Base-by-base conservation (phyloP, 805 yeast species). In the Candida morakotiae region DNA sequence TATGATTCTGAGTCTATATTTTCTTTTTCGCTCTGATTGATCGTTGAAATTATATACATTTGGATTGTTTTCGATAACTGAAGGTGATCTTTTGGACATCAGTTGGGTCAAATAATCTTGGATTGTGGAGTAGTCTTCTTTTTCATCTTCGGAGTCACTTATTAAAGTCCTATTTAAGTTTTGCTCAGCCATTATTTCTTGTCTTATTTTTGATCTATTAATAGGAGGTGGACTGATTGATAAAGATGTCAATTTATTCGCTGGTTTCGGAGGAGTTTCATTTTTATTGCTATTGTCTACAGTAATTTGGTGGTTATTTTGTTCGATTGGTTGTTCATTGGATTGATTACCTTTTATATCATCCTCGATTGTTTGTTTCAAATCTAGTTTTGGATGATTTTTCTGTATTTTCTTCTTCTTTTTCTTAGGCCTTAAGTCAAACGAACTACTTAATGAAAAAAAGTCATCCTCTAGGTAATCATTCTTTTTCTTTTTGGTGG, bases 1-100 rank as follows among this genome's bases (percentile, higher is more conserved):
- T 18, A 45, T 45, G 3, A 64, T 55, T 34, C 46, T 45, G 2
- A 66, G 47, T 5, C 51, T 40, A 44, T 67, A 67, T 23, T 46
- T 43, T 16, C 71, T 41, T n/a, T 45, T 42, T 23, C 40, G 41
- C 37, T 64, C 69, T 13, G 55, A 49, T 3, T 42, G 46, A 13
- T 43, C 54, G 1, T 39, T 38, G 27, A 58, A 58, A 16, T 42
- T 40, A 37, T 64, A 58, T n/a, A 20, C 32, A 19, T 34, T 43
- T 3, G 32, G 28, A 6, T 34, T 22, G 18, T n/a, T 35, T 28
- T 30, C 44, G 17, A 15, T 20, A 14, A 13, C 17, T 3, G 39
- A 23, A 1, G 33, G 18, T 3, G 35, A 15, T 10, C 25, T 29
- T 23, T 9, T 16, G 3, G n/a, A 11, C 4, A 16, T 15, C 14